phyloP scores from a whole-genome alignment of 208 protist genomes.

The Leishmania major region DNA sequence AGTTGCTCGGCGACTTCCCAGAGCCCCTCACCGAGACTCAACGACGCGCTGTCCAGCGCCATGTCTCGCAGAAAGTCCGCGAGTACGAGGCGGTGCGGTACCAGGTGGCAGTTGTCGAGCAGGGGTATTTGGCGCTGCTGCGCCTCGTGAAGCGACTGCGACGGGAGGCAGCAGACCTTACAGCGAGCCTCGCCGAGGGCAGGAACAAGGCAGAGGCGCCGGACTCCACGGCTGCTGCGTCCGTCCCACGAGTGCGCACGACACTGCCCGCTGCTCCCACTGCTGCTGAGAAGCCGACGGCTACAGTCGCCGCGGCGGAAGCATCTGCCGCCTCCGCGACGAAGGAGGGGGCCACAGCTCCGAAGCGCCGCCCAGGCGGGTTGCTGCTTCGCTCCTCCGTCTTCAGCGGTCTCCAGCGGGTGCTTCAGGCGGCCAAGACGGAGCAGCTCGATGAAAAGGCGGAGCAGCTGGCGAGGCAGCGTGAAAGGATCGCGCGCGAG shows the following conservation, averaged over 20 bases:
- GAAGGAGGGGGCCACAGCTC: conserved; percentile 12
- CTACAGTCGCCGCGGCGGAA: not conserved
- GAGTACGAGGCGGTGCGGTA: conserved; percentile 46
- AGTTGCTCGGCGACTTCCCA: conserved; percentile 65
- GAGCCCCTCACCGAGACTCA: conserved; percentile 65
- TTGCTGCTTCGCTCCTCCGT: conserved; percentile 49
- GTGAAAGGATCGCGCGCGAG: conserved; percentile 67
- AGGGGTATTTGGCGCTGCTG: conserved; percentile 54
- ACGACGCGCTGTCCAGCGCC: conserved; percentile 40
- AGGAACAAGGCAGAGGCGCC: not conserved
- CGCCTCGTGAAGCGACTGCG: conserved; percentile 49
- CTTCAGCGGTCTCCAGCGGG: conserved; percentile 74
- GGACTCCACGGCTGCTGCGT: not conserved
- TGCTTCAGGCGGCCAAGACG: conserved; percentile 56
- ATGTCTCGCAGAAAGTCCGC: conserved; percentile 41
- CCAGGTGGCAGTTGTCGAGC: conserved; percentile 39
- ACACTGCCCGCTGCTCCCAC: not conserved
- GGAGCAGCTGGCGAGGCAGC: conserved; percentile 42
- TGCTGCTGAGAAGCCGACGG: not conserved
- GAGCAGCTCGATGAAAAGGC: conserved; percentile 51
- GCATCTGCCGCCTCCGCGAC: not conserved
- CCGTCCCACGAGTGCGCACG: not conserved
- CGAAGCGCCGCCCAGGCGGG: conserved; percentile 25
- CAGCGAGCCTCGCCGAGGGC: conserved; percentile 23
- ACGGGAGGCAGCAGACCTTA: conserved; percentile 34